These are phyloP conservation scores for Rhodomyrtus tomentosa DNA, from an alignment of 345 rosid species.

Conservation along the genomic window DNA sequence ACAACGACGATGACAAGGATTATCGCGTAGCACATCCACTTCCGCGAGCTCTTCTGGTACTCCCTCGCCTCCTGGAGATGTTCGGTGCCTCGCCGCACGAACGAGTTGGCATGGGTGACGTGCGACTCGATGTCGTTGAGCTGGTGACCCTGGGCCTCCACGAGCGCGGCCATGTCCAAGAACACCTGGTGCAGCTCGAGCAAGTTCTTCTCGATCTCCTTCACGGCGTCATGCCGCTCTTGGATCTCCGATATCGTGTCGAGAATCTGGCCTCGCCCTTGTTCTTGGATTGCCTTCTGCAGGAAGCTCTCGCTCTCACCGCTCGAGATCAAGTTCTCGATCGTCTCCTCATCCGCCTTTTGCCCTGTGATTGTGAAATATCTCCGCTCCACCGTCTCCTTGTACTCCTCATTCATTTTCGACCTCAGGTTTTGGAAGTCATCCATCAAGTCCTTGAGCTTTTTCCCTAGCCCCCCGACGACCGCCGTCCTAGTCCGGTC, in stretches of 20 bases:
- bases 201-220: constrained; percentile 81
- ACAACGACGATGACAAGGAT: constrained; percentile 26
- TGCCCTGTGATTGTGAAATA: constrained; percentile 74
- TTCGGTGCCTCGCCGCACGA: constrained; percentile 54
- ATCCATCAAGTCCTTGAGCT: constrained; percentile 65
- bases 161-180: constrained; percentile 76
- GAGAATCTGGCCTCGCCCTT: constrained; percentile 72
- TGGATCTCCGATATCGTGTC: constrained; percentile 84
- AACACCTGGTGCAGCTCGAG: constrained; percentile 76
- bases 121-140: constrained; percentile 73
- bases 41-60: constrained; percentile 62
- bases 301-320: constrained; percentile 84
- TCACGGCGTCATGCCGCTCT: constrained; percentile 78
- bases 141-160: constrained; percentile 86
- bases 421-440: constrained; percentile 52
- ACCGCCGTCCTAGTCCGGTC: constrained; percentile 77
- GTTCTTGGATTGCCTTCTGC: constrained; percentile 87
- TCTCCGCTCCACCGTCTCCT: constrained; percentile 76
- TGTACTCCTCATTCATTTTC: constrained; percentile 45
- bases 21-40: constrained; percentile 61
- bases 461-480: constrained; percentile 65
- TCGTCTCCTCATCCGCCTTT: constrained; percentile 60
- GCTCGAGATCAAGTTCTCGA: constrained; percentile 62
- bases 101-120: constrained; percentile 64
- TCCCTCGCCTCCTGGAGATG: constrained; percentile 62